A percentile compares a stretch with the other conserved stretches of the same genome.
Evolutionary conservation across 2,329 filamentous ascomycete species (phyloP).

Genomic region (Dothidotthia symphoricarpi): DNA sequence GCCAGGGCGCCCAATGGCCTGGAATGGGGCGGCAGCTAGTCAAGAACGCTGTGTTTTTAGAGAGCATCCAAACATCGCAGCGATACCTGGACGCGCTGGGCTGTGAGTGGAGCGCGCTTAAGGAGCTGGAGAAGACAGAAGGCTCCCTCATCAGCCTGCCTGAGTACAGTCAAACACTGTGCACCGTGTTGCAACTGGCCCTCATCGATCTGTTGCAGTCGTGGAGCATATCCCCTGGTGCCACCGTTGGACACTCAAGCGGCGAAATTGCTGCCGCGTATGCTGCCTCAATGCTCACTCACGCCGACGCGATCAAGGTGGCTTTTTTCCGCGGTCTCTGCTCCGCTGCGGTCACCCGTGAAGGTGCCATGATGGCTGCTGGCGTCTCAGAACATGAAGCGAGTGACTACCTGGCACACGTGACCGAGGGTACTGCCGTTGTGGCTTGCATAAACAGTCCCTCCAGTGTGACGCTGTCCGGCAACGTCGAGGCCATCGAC

Average conservation of each 20-base stretch:
- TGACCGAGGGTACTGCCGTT: neutral
- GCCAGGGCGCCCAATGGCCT: slow-evolving; percentile 38
- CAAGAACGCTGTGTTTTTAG: too few species aligned
- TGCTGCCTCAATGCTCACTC: slow-evolving; percentile 1
- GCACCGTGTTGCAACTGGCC: slow-evolving; percentile 17
- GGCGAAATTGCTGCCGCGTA: slow-evolving; percentile 24
- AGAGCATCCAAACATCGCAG: too few species aligned
- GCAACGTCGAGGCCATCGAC: slow-evolving; percentile 41
- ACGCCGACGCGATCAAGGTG: slow-evolving; percentile 1
- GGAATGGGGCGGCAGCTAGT: slow-evolving; percentile 6
- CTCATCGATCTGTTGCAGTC: slow-evolving; percentile 12
- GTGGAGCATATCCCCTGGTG: slow-evolving; percentile 10
- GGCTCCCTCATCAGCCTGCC: too few species aligned
- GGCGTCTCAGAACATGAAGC: slow-evolving; percentile 16
- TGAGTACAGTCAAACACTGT: too few species aligned
- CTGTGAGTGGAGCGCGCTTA: too few species aligned
- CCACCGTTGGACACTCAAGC: slow-evolving; percentile 18
- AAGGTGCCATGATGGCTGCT: slow-evolving; percentile 15
- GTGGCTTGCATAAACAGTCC: slow-evolving; percentile 40
- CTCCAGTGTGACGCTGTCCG: slow-evolving; percentile 45
- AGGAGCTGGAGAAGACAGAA: too few species aligned
- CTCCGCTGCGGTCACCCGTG: slow-evolving; percentile 12
- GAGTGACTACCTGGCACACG: neutral
- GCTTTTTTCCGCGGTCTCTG: slow-evolving; percentile 1
- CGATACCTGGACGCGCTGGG: too few species aligned